Evolutionary conservation across 148 eudicot species (phyloP).

Genomic region (Pouteria glomerata): DNA sequence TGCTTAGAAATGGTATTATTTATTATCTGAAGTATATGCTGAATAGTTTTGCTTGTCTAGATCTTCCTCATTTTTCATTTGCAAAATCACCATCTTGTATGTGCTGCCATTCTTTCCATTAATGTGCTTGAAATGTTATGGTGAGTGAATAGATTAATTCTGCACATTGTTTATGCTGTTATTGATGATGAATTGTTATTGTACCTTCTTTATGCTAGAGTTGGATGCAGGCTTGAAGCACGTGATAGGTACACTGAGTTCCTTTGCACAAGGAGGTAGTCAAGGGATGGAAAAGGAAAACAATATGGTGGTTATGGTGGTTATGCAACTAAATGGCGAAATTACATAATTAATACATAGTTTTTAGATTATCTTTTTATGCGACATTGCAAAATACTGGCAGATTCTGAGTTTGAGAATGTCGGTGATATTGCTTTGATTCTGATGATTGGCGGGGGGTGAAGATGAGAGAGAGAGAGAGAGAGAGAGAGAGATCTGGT

Average conservation of each 20-base stretch:
- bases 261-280: too few species aligned
- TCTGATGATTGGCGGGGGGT: not conserved
- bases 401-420: not conserved
- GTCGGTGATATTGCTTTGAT: not conserved
- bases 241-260: too few species aligned
- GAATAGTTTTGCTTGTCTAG: conserved; percentile 9
- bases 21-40: not conserved
- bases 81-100: not conserved
- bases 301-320: too few species aligned
- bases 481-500: not conserved
- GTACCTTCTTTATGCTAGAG: too few species aligned
- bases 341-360: too few species aligned
- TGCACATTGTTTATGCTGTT: not conserved
- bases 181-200: not conserved
- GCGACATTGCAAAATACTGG: too few species aligned
- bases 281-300: too few species aligned
- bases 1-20: not conserved
- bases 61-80: not conserved
- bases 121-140: not conserved
- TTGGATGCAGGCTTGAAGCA: too few species aligned
- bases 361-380: too few species aligned
- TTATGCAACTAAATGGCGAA: too few species aligned
- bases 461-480: too few species aligned
- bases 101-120: not conserved
- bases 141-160: not conserved